Base-by-base conservation (phyloP, 2,329 filamentous ascomycete genomes). In the Macrophomina pseudophaseolina region DNA sequence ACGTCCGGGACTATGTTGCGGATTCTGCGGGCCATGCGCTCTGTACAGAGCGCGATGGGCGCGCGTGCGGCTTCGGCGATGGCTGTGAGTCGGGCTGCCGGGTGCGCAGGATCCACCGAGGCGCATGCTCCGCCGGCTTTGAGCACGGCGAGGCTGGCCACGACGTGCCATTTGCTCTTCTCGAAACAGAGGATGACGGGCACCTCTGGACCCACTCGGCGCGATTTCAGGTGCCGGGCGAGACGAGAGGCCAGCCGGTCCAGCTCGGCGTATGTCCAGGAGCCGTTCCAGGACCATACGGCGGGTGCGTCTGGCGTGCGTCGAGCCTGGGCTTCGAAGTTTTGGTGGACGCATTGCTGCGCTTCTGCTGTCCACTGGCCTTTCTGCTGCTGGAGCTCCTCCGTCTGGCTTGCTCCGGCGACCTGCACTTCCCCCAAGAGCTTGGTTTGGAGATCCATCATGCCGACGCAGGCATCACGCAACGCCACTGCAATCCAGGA, bases 121-220 rank as follows among this genome's bases (percentile, higher is more conserved):
- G 76, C 72, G 8, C 72, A 74, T 30, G 75, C 75, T 8, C 73
- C 78, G 28, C 79, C 78, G 16, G 77, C 76, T 64, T 79, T 79
- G 52, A 80, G 72, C 4, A 79, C 73, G 5, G 74, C 75, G 6
- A 80, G 71, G 72, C 78, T 76, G 1, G 77, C 75, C 16, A 80
- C 72, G 9, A 77, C 68, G 0, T 74, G 73, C 65, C 74, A 79
- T 5, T 66, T 64, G 38, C 74, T 77, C 70, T 80, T 80, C 54
- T 80, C 77, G 49, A 80, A 79, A 62, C 76, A 76, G 1, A 76
- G 73, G 3, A 77, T 74, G 0, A 80, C 74, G 48, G 76, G 75
- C 0, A 72, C 63, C 54, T 76, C 75, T 11, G 73, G 74, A 1
- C 70, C 70, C 38, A 77, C 70, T 4, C 75, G 76, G 11, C 75